Evolutionary conservation across 176 grass and related monocot species (phyloP), one percentile per base, ranked within the genome.

Genomic region (Carex myosuroides): DNA sequence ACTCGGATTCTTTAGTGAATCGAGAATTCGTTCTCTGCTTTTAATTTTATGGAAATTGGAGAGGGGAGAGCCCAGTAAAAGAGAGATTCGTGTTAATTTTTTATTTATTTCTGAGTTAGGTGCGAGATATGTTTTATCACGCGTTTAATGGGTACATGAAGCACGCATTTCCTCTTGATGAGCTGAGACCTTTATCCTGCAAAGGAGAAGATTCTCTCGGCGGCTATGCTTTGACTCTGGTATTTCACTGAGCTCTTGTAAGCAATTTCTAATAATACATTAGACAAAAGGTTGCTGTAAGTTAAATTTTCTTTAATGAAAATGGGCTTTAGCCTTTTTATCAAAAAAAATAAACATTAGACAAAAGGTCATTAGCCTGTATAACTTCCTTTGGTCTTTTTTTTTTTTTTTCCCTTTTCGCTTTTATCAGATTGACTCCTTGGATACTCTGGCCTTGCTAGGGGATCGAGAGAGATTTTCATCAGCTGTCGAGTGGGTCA

Each of bases 121-220:
- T 98, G 52, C 88, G 86, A 63, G 91, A 91, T 88, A 98, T 95
- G 95, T 98, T 98, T 84, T 98, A 98, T 90, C 95, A 98, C 89
- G 95, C 95, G 17, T 98, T 98, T 88, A 86, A 98, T 90, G 95
- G 95, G 18, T 98, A 98, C 84, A 94, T 98, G 88, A 82, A 91
- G 30, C 83, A 98, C 84, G 95, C 95, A 83, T 98, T 94, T 91
- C 95, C 95, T 86, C 91, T 94, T 6, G 95, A 98, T 84, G 95
- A 98, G 81, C 55, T 98, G 76, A 90, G 92, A 60, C 95, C 95
- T 12, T 91, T 98, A 87, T 91, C 90, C 67, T 94, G 95, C 80
- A 90, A 87, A 91, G 95, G 95, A 85, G 95, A 98, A 90, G 89
- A 98, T 80, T 89, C 95, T 1, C 95, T 98, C 69, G 95, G 95